These are phyloP conservation scores for Kwoniella heveanensis DNA, from an alignment of 768 basidiomycete species.

Conservation along the genomic window DNA sequence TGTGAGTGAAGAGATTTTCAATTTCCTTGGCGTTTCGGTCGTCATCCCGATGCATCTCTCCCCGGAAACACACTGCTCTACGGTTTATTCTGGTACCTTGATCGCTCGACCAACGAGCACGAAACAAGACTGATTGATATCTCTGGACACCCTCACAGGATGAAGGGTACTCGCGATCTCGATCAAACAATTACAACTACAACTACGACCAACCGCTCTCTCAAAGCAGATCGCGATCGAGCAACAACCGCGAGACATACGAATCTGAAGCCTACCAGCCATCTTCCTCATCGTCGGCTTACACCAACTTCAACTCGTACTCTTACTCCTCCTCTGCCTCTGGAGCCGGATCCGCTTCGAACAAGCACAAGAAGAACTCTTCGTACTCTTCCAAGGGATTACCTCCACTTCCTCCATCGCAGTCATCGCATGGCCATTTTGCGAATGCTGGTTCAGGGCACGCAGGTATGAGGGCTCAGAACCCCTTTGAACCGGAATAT, in stretches of 20 bases:
- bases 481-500: conserved; percentile 22
- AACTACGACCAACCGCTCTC: neutral
- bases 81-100: too few species aligned
- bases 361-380: conserved; percentile 11
- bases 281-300: neutral
- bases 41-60: too few species aligned
- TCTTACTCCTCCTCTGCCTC: neutral
- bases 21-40: neutral
- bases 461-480: neutral
- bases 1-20: conserved; percentile 28
- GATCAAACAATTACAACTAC: neutral
- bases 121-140: too few species aligned
- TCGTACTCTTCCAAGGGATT: conserved; percentile 17
- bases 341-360: neutral
- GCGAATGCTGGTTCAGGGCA: neutral
- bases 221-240: neutral
- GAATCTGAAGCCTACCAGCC: neutral
- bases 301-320: neutral
- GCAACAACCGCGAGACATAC: neutral
- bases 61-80: too few species aligned
- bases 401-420: conserved; percentile 12
- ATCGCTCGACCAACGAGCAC: too few species aligned
- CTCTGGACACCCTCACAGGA: too few species aligned
- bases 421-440: too few species aligned
- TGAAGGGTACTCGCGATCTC: neutral